phyloP scores from a whole-genome alignment of 306 rosid genomes.

The Glycine tomentella region DNA sequence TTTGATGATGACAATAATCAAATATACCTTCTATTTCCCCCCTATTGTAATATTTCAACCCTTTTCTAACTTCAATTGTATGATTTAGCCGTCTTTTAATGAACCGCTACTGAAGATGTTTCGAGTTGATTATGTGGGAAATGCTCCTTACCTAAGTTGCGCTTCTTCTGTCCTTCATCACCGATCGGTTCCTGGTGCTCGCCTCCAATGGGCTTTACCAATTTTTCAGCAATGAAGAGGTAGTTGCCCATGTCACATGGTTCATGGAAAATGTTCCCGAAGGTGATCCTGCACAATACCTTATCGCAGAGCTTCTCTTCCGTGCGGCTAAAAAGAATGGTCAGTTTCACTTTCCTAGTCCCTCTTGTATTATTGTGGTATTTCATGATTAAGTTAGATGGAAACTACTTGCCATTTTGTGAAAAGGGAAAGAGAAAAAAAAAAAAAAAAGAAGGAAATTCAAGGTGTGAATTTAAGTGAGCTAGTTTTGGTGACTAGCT shows the following conservation, averaged over 20 bases:
- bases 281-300: conserved; percentile 82
- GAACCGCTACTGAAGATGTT: conserved; percentile 64
- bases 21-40: not conserved
- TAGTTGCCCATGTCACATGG: conserved; percentile 71
- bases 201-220: conserved; percentile 74
- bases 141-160: conserved; percentile 65
- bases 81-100: conserved; percentile 63
- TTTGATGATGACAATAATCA: not conserved
- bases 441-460: not conserved
- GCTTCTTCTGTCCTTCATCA: conserved; percentile 63
- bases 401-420: not conserved
- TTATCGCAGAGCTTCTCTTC: conserved; percentile 73
- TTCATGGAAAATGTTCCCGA: conserved; percentile 74
- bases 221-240: conserved; percentile 76
- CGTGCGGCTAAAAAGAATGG: conserved; percentile 78
- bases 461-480: not conserved
- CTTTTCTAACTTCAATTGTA: conserved; percentile 17
- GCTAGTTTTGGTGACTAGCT: not conserved
- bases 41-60: not conserved
- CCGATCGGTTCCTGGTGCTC: conserved; percentile 70
- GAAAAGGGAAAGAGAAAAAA: not conserved
- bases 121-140: conserved; percentile 63
- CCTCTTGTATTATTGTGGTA: not conserved
- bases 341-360: conserved; percentile 44
- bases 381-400: not conserved